phyloP scores from a whole-genome alignment of 352 stramenopile genomes.

The Phytophthora ramorum region DNA sequence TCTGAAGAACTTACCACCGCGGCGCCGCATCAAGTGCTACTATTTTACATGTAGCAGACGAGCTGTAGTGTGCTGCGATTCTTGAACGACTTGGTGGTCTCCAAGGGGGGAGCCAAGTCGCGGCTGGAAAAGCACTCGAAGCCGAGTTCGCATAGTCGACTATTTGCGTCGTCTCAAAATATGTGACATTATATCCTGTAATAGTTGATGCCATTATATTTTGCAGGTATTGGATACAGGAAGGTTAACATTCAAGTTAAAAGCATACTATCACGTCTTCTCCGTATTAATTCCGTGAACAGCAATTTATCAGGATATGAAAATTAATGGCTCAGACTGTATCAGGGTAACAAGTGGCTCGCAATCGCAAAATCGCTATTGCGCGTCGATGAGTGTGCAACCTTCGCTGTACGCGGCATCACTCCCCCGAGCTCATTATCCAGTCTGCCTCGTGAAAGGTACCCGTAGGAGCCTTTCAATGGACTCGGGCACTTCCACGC shows the following conservation, averaged over 20 bases:
- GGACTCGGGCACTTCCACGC: background rate
- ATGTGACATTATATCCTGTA: constrained; percentile 1
- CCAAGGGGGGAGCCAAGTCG: no score
- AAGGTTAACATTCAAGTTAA: no score
- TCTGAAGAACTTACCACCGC: background rate
- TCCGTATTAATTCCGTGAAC: no score
- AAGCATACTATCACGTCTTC: no score
- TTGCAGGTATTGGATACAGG: no score
- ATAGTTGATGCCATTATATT: background rate
- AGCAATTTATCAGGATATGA: no score
- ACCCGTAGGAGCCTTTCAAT: constrained; percentile 5
- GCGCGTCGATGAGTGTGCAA: constrained; percentile 2
- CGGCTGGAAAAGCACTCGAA: background rate
- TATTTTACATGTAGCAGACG: no score
- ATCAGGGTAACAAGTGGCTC: no score
- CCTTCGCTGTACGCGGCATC: no score
- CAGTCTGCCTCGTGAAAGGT: background rate
- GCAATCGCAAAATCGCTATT: constrained; percentile 4
- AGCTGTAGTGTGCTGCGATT: no score
- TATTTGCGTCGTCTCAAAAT: background rate
- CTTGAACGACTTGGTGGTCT: no score
- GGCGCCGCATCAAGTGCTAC: background rate
- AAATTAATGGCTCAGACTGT: no score
- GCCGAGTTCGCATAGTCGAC: background rate
- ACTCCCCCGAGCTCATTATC: constrained; percentile 8